A percentile compares a stretch with the other conserved stretches of the same genome.
Conservation (phyloP, 225 moss, liverwort and hornwort genomes). For the Physcomitrellopsis africana region DNA sequence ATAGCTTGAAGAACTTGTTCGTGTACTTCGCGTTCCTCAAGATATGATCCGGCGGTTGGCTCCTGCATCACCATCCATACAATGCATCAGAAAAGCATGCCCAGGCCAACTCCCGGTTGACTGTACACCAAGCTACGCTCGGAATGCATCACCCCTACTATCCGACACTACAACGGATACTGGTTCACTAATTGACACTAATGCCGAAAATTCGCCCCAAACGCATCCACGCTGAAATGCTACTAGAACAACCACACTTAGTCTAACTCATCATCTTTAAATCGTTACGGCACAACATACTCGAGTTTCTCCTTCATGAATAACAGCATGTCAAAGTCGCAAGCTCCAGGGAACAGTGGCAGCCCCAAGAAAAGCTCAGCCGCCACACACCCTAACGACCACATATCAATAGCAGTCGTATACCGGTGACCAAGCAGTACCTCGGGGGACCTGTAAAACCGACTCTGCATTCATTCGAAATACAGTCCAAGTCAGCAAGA, state of each 20-base stretch:
- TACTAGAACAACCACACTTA: background rate
- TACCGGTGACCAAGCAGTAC: constrained; percentile 84
- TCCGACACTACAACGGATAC: background rate
- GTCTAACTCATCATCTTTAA: background rate
- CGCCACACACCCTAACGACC: constrained; percentile 95
- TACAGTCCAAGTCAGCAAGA: constrained; percentile 11
- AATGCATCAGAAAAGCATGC: constrained; percentile 17
- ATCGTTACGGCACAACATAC: constrained; percentile 41
- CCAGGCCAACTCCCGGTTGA: background rate
- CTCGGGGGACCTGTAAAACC: constrained; percentile 95
- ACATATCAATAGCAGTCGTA: constrained; percentile 93
- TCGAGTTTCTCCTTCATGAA: constrained; percentile 87
- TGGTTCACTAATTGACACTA: background rate
- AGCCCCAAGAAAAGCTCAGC: constrained; percentile 93
- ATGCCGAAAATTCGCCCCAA: background rate
- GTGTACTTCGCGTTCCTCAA: constrained; percentile 70
- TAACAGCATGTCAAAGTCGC: constrained; percentile 80
- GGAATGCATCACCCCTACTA: constrained; percentile 13
- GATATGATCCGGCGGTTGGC: constrained; percentile 77
- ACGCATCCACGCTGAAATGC: background rate
- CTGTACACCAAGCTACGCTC: background rate
- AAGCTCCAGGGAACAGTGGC: constrained; percentile 89
- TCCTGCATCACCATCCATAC: constrained; percentile 52
- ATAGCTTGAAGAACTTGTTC: constrained; percentile 77
- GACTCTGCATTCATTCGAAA: constrained; percentile 71